Evolutionary conservation across 2,329 filamentous ascomycete genomes (phyloP), one percentile per base, ranked within the genome.

Genomic region (Botrytis fabae): DNA sequence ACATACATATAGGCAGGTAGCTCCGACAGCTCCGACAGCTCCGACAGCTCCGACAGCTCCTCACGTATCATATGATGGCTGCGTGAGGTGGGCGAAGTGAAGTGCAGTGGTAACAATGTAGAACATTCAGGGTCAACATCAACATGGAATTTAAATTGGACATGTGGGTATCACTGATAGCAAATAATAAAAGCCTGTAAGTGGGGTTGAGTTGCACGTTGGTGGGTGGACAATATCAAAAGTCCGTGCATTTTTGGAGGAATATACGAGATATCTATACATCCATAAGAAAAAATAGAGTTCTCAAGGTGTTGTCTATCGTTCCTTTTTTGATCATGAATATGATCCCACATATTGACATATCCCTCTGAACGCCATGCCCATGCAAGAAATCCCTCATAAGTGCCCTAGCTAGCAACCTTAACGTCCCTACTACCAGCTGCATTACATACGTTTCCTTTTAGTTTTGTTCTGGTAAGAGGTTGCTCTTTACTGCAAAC

Each of bases 401-500:
- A 40, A 73, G 18, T 73, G 57, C 44, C 64, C 54, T 73, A 69
- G 48, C 57, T 42, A 54, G 62, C 60, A 59, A 54, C 32, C 64
- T 28, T 32, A 42, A 42, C 57, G 38, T 42, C 51, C 65, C 42
- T 28, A 62, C 40, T 64, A 54, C 54, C 38, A 46, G 35, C 62
- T 70, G 42, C 61, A 71, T 74, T 72, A 69, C 70, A 72, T 57
- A 69, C 42, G 54, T 54, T 69, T 61, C 54, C 14, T 65, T 61
- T 73, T 72, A 76, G 66, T 72, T 72, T 66, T 77, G 78, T 65
- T 81, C 84, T 63, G 89, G 88, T 79, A 90, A 81, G 78, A 91
- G 82, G 82, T 89, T 91, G 77, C 89, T 89, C 81, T 95, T 91
- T 75, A 98, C 93, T 57, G 95, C 95, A 83, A 99, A 99, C 95